Conservation (phyloP, 805 yeast species). For the Candida caryicola region DNA sequence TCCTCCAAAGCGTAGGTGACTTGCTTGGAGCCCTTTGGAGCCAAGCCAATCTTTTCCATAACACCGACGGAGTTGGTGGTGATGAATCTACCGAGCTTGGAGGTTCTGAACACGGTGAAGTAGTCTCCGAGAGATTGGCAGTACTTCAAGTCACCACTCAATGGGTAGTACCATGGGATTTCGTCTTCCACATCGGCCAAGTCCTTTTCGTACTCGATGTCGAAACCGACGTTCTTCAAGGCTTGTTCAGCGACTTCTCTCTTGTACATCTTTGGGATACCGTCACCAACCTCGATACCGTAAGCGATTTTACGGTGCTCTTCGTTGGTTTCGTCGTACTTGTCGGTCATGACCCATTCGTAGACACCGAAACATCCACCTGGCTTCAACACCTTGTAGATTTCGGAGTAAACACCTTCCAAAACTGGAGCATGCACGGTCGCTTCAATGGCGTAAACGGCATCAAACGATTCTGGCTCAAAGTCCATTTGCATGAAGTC, state of each 20-base stretch:
- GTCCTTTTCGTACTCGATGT: constrained; percentile 70
- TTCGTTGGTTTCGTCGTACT: constrained; percentile 79
- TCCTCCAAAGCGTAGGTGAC: constrained; percentile 93
- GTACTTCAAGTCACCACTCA: constrained; percentile 90
- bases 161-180: constrained; percentile 97
- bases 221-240: constrained; percentile 81
- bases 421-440: constrained; percentile 96
- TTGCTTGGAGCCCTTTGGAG: constrained; percentile 85
- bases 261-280: constrained; percentile 95
- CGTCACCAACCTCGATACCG: constrained; percentile 98
- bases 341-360: constrained; percentile 99
- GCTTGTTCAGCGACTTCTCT: constrained; percentile 86
- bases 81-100: constrained; percentile 77
- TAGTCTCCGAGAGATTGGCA: constrained; percentile 76
- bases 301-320: constrained; percentile 93
- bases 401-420: constrained; percentile 94
- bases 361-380: constrained; percentile 98
- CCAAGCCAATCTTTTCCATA: constrained; percentile 82
- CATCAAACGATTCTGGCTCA: constrained; percentile 85
- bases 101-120: constrained; percentile 84
- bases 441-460: constrained; percentile 97
- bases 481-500: constrained; percentile 99
- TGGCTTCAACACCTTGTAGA: constrained; percentile 92
- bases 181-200: constrained; percentile 79
- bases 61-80: constrained; percentile 78